phyloP scores from a whole-genome alignment of 768 basidiomycete species.

The Boletus tomentosulus region DNA sequence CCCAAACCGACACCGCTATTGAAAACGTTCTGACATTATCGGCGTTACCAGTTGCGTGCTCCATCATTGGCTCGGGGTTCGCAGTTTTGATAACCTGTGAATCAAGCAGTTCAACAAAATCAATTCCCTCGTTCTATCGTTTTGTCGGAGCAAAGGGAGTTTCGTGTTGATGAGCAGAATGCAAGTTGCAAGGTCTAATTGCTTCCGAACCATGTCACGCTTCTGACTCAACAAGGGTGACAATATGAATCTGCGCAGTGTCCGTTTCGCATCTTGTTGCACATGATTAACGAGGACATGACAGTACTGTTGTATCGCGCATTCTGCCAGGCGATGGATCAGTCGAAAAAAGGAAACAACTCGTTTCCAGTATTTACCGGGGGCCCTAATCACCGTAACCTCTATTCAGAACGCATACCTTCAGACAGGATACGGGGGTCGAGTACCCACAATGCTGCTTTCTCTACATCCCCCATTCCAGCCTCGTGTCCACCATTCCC shows the following conservation, averaged over 20 bases:
- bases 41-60: too few species aligned
- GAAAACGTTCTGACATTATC: neutral
- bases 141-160: too few species aligned
- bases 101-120: too few species aligned
- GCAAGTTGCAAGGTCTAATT: too few species aligned
- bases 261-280: too few species aligned
- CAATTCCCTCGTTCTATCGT: too few species aligned
- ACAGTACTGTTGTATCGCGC: neutral
- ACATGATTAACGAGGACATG: neutral
- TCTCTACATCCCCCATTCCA: constrained; percentile 13
- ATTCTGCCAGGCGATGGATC: neutral
- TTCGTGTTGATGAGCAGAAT: too few species aligned
- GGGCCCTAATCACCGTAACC: neutral
- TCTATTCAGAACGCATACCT: constrained; percentile 12
- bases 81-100: too few species aligned
- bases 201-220: neutral
- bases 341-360: neutral
- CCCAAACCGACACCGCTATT: neutral
- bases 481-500: constrained; percentile 7
- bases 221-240: neutral
- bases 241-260: too few species aligned
- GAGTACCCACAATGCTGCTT: constrained; percentile 64
- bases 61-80: too few species aligned
- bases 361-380: neutral
- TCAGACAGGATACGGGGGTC: constrained; percentile 61